These are phyloP conservation scores for Paramecium pentaurelia DNA, from an alignment of 73 alveolate genomes.

Conservation along the genomic window DNA sequence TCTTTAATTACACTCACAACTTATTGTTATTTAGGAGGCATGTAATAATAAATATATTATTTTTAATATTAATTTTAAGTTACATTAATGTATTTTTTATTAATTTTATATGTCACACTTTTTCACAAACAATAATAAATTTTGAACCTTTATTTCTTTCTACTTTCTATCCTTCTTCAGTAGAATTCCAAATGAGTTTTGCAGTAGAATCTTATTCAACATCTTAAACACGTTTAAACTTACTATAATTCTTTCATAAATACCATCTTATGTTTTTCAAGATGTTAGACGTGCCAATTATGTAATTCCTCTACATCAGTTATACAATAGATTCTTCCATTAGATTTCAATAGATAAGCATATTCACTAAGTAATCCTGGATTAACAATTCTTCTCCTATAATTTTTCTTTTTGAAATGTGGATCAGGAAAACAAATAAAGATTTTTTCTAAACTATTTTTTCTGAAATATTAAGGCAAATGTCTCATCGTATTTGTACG, in stretches of 20 bases:
- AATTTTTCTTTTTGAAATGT: conserved; percentile 92
- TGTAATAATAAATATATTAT: not conserved
- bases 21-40: conserved; percentile 23
- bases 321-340: conserved; percentile 92
- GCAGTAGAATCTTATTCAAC: conserved; percentile 73
- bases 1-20: conserved; percentile 27
- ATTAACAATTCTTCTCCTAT: conserved; percentile 95
- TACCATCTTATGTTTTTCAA: conserved; percentile 70
- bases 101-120: conserved; percentile 47
- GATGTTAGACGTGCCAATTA: conserved; percentile 93
- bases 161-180: conserved; percentile 87
- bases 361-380: conserved; percentile 81
- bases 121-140: conserved; percentile 79
- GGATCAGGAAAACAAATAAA: conserved; percentile 99
- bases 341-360: conserved; percentile 85
- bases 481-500: conserved; percentile 93
- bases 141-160: conserved; percentile 74
- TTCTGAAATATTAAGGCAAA: conserved; percentile 75
- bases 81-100: not conserved
- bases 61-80: not conserved
- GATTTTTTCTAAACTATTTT: conserved; percentile 83
- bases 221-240: conserved; percentile 68
- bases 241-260: conserved; percentile 13
- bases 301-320: conserved; percentile 97
- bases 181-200: conserved; percentile 75